phyloP scores from a whole-genome alignment of 345 rosid species.

The Laguncularia racemosa region DNA sequence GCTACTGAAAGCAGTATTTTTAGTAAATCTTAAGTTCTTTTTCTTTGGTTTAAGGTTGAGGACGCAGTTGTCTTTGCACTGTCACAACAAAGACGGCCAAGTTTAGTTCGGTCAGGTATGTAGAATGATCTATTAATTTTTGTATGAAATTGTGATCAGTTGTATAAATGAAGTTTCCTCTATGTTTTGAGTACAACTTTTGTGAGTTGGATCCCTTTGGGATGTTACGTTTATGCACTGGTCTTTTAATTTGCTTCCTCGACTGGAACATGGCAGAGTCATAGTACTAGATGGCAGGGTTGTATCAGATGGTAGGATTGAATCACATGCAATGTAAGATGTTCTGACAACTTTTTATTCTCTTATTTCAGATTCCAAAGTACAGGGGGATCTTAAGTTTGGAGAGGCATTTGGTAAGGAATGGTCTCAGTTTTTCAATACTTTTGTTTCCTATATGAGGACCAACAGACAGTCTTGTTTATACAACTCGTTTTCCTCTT shows the following conservation, averaged over 20 bases:
- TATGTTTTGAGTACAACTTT: too few relatives aligned
- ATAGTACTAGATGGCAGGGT: too few relatives aligned
- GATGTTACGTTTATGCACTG: neutral
- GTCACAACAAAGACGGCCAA: slow-evolving; percentile 49
- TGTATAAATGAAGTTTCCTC: neutral
- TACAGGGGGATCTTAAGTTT: slow-evolving; percentile 52
- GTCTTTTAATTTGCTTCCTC: neutral
- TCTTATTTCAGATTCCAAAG: slow-evolving; percentile 49
- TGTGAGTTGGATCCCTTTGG: too few relatives aligned
- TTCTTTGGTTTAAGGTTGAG: slow-evolving; percentile 51
- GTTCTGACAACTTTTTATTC: neutral
- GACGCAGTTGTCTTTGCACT: slow-evolving; percentile 80
- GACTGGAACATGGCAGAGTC: neutral
- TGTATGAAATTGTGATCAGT: neutral
- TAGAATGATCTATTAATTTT: neutral
- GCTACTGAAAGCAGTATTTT: neutral
- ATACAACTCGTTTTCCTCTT: neutral
- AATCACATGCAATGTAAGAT: too few relatives aligned
- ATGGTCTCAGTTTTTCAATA: slow-evolving; percentile 2
- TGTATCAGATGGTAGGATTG: too few relatives aligned
- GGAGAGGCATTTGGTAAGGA: slow-evolving; percentile 73
- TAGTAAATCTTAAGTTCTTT: neutral
- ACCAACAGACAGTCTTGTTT: neutral
- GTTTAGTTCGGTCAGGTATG: slow-evolving; percentile 46
- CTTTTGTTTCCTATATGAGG: neutral